Conservation (phyloP, 495 filamentous ascomycete genomes). For the Penicillium malachiteum region DNA sequence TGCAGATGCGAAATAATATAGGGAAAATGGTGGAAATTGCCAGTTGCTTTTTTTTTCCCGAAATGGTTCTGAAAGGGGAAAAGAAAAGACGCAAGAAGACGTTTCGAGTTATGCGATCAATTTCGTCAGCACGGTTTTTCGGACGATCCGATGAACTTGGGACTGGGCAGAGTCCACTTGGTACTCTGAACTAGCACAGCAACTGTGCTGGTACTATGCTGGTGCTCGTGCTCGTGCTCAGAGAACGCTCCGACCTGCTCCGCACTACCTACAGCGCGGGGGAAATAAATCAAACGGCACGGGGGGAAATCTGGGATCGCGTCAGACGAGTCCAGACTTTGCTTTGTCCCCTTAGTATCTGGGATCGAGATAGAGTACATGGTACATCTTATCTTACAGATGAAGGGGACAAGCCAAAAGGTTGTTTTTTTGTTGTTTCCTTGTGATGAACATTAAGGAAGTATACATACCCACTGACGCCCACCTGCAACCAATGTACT, state of each 20-base stretch:
- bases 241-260: conserved; percentile 28
- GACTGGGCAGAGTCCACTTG: neutral
- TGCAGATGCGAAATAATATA: neutral
- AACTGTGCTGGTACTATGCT: neutral
- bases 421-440: too few relatives aligned
- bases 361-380: too few relatives aligned
- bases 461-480: too few relatives aligned
- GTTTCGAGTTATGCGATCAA: neutral
- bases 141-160: neutral
- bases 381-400: too few relatives aligned
- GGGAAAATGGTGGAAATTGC: neutral
- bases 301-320: conserved; percentile 3
- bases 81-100: neutral
- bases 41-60: too few relatives aligned
- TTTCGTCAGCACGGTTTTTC: neutral
- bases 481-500: too few relatives aligned
- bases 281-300: neutral
- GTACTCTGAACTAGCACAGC: neutral
- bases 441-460: neutral
- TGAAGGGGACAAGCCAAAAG: too few relatives aligned
- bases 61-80: neutral
- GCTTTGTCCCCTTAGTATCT: neutral
- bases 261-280: conserved; percentile 14
- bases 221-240: neutral
- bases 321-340: conserved; percentile 3